These are phyloP conservation scores for Arthrobotrys entomopaga DNA, from an alignment of 2,329 filamentous ascomycete genomes.

Conservation along the genomic window DNA sequence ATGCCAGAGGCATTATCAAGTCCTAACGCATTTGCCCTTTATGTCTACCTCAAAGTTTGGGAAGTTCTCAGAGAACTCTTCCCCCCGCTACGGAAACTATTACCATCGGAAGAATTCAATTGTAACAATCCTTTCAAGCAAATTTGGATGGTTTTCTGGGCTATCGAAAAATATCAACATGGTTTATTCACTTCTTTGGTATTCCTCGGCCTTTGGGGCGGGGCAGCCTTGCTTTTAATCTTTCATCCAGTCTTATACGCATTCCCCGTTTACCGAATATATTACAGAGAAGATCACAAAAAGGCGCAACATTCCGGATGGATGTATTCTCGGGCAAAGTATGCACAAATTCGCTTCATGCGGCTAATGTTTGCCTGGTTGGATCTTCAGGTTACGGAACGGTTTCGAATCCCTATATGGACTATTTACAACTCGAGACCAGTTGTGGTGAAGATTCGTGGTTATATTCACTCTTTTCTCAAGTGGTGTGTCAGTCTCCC, in stretches of 20 bases:
- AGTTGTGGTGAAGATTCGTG: too few relatives aligned
- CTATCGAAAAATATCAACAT: slow-evolving; percentile 1
- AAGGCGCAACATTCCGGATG: background rate
- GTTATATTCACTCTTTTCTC: too few relatives aligned
- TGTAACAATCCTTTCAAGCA: background rate
- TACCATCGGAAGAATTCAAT: background rate
- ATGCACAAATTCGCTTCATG: background rate
- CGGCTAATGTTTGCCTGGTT: background rate
- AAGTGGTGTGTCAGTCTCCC: too few relatives aligned
- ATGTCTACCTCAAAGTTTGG: background rate
- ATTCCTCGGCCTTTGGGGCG: background rate
- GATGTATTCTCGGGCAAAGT: background rate
- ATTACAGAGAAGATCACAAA: background rate
- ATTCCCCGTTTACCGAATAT: background rate
- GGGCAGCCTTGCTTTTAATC: background rate
- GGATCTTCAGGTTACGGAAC: background rate
- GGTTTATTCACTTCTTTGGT: background rate
- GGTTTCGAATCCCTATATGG: background rate
- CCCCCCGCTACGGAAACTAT: background rate
- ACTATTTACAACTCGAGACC: background rate
- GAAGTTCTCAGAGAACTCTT: background rate
- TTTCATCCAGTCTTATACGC: background rate
- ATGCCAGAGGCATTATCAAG: background rate
- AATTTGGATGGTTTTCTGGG: background rate
- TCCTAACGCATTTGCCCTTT: background rate